Base-by-base conservation (phyloP, 176 grass and related monocot species). In the Ensete ventricosum region DNA sequence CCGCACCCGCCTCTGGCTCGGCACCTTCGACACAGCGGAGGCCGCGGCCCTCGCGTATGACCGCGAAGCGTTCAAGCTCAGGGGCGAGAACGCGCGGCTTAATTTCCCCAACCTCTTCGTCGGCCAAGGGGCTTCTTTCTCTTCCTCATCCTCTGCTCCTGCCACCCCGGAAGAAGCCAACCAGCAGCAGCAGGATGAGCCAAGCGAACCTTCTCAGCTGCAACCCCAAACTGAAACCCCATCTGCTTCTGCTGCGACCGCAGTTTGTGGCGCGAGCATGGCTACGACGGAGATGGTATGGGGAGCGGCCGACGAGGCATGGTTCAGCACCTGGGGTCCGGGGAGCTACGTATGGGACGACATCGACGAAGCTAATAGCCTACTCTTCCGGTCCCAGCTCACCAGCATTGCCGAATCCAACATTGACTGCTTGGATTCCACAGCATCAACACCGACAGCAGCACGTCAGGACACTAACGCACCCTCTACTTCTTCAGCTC, bases 321-420 rank as follows among this genome's bases (percentile, higher is more conserved):
- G 95, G 95, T 94, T 99, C 79, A 94, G 84, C 73, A 78, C 88
- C 11, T 99, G 95, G 95, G 95, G 90, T 0, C 95, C 95, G 0
- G 88, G 85, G 67, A 99, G 95, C 80, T 91, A 84, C 49, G 86
- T 91, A 24, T 99, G 95, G 95, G 95, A 99, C 75, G 95, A 94
- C 76, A 84, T 99, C 51, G 95, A 99, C 78, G 92, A 87, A 55
- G 88, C 88, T 1, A 82, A 94, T 16, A 87, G 77, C 73, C 78
- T 99, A 79, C 80, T 91, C 50, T 84, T 99, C 76, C 95, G 87
- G 77, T 91, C 95, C 59, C 95, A 82, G 49, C 78, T 99, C 58
- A 80, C 78, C 68, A 81, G 74, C 22, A 76, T 76, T 29, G 58
- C 57, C 1, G 87, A 96, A 20, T 5, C 71, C 83, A 27, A 57